Conservation (phyloP, 2,329 filamentous ascomycete genomes). For the Diaporthe nobilis region DNA sequence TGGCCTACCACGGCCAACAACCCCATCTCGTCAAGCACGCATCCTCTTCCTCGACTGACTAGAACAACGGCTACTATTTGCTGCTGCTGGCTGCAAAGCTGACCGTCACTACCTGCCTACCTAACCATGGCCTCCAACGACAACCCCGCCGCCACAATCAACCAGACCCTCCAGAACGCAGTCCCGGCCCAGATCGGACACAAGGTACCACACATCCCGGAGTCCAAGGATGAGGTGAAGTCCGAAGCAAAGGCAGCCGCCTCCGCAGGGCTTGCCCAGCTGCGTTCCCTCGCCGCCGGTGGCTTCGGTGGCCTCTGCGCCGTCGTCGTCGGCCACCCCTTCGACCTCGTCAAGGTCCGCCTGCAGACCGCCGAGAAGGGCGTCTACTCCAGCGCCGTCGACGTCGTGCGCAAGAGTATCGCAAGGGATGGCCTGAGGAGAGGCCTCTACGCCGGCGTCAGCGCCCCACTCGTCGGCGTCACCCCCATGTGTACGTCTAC, state of each 20-base stretch:
- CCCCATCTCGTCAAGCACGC: background rate
- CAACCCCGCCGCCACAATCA: slow-evolving; percentile 49
- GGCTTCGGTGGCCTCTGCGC: slow-evolving; percentile 95
- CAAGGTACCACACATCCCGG: slow-evolving; percentile 60
- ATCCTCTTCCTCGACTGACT: background rate
- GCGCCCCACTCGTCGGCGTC: slow-evolving; percentile 92
- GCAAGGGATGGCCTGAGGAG: slow-evolving; percentile 85
- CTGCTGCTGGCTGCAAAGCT: background rate
- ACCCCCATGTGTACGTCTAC: slow-evolving; percentile 94
- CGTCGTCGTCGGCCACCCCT: slow-evolving; percentile 94
- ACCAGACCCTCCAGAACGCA: slow-evolving; percentile 51
- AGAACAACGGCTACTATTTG: background rate
- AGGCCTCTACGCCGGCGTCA: slow-evolving; percentile 97
- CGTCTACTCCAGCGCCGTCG: slow-evolving; percentile 89
- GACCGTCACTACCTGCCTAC: background rate
- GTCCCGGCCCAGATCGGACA: slow-evolving; percentile 54
- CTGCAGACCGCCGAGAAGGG: slow-evolving; percentile 96
- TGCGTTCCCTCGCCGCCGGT: slow-evolving; percentile 89
- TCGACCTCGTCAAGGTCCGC: slow-evolving; percentile 97
- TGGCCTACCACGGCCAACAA: background rate
- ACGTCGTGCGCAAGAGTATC: slow-evolving; percentile 91
- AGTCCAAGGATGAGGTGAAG: slow-evolving; percentile 61
- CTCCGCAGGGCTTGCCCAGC: slow-evolving; percentile 60
- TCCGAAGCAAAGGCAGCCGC: slow-evolving; percentile 58
- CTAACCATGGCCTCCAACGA: slow-evolving; percentile 37